Percentiles rank a stretch among this genome's conserved stretches.
These are phyloP conservation scores for Talaromyces rugulosus DNA, from an alignment of 2,329 filamentous ascomycete species.

Conservation along the genomic window DNA sequence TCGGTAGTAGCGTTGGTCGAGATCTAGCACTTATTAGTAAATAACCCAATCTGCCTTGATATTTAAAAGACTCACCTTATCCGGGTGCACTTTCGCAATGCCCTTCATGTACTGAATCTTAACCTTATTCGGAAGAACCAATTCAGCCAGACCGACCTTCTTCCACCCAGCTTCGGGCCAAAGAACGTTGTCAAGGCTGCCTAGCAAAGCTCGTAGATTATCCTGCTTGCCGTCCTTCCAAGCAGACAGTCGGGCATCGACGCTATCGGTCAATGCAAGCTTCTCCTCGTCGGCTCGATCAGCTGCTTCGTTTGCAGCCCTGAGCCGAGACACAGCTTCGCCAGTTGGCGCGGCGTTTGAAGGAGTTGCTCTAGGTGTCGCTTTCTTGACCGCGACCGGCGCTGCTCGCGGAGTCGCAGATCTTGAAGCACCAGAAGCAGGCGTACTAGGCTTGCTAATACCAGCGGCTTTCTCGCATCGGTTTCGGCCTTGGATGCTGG, in stretches of 20 bases:
- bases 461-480: conserved; percentile 85
- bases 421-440: conserved; percentile 43
- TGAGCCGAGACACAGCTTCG: conserved; percentile 76
- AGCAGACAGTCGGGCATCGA: conserved; percentile 70
- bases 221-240: conserved; percentile 93
- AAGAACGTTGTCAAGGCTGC: conserved; percentile 80
- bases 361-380: conserved; percentile 22
- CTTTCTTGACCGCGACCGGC: conserved; percentile 30
- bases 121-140: conserved; percentile 89
- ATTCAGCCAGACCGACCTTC: conserved; percentile 88
- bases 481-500: conserved; percentile 78
- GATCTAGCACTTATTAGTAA: conserved; percentile 43
- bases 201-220: conserved; percentile 81
- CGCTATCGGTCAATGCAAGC: conserved; percentile 78
- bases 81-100: conserved; percentile 95
- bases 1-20: conserved; percentile 61
- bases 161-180: conserved; percentile 96
- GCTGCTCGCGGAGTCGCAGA: conserved; percentile 38
- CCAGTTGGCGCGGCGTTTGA: conserved; percentile 48
- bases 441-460: conserved; percentile 49
- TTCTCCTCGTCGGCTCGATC: conserved; percentile 89
- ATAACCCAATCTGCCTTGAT: neutral
- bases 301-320: conserved; percentile 78
- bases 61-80: conserved; percentile 64
- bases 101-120: conserved; percentile 99